These are phyloP conservation scores for Cryptosporidium andersoni DNA, from an alignment of 169 alveolate genomes.

Conservation along the genomic window DNA sequence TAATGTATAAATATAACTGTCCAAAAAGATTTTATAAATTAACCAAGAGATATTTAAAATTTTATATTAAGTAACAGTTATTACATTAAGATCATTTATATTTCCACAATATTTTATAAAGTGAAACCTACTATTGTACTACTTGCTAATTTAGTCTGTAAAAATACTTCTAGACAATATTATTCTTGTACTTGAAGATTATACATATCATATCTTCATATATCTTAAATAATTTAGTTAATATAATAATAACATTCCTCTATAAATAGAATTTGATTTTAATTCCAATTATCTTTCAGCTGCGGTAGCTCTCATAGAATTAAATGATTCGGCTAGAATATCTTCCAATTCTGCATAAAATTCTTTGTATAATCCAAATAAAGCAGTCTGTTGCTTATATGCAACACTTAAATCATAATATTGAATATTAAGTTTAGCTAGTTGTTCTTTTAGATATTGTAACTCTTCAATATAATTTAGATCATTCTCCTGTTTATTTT, in stretches of 20 bases:
- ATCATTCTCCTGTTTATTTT: neutral
- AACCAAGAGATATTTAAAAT: too few relatives aligned
- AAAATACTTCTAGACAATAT: neutral
- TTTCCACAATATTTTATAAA: too few relatives aligned
- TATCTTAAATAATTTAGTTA: neutral
- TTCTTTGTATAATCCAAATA: slow-evolving; percentile 61
- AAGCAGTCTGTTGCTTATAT: slow-evolving; percentile 63
- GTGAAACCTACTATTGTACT: too few relatives aligned
- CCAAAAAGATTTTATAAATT: too few relatives aligned
- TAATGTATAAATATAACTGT: too few relatives aligned
- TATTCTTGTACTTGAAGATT: neutral
- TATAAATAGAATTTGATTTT: too few relatives aligned
- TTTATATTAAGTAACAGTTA: too few relatives aligned
- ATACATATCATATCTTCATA: neutral
- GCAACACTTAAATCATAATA: slow-evolving; percentile 38
- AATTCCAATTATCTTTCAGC: slow-evolving; percentile 3
- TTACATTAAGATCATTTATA: too few relatives aligned
- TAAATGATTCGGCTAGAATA: slow-evolving; percentile 58
- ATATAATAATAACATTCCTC: neutral
- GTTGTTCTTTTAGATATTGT: slow-evolving; percentile 19
- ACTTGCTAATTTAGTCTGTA: neutral
- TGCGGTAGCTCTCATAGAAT: slow-evolving; percentile 24
- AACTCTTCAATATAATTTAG: slow-evolving; percentile 1
- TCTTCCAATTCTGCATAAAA: slow-evolving; percentile 63
- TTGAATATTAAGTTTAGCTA: slow-evolving; percentile 15